phyloP scores from a whole-genome alignment of 441 rosid genomes.

The Bruguiera hainesii region DNA sequence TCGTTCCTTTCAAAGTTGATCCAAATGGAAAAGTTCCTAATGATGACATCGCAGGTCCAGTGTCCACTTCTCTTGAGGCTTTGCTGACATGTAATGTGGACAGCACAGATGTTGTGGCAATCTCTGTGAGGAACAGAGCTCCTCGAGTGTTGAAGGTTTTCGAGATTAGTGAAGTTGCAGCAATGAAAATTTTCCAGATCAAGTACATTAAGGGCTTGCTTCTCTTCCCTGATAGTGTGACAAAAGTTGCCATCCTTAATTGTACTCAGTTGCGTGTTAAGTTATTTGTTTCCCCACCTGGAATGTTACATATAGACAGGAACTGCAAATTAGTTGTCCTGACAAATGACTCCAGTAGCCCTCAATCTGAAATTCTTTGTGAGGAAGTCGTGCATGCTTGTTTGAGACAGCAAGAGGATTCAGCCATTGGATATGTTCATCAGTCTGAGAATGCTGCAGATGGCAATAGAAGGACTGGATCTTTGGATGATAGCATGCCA shows the following conservation, averaged over 20 bases:
- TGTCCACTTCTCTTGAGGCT: constrained; percentile 45
- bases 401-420: constrained; percentile 32
- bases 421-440: constrained; percentile 28
- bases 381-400: constrained; percentile 41
- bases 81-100: constrained; percentile 34
- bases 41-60: constrained; percentile 27
- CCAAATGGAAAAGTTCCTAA: constrained; percentile 29
- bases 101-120: constrained; percentile 31
- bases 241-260: constrained; percentile 47
- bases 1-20: constrained; percentile 59
- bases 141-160: constrained; percentile 37
- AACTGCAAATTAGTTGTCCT: constrained; percentile 46
- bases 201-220: constrained; percentile 54
- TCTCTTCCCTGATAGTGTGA: constrained; percentile 55
- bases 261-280: constrained; percentile 34
- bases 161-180: constrained; percentile 40
- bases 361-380: constrained; percentile 51
- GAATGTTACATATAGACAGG: constrained; percentile 27
- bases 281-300: constrained; percentile 26
- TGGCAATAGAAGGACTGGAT: constrained; percentile 29
- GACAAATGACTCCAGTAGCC: constrained; percentile 55
- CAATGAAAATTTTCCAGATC: constrained; percentile 37
- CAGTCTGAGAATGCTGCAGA: constrained; percentile 21
- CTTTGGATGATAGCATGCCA: constrained; percentile 23
- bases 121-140: constrained; percentile 51